A percentile compares a stretch with the other conserved stretches of the same genome.
phyloP scores from a whole-genome alignment of 179 eudicot genomes.

The Camellia oleifera region DNA sequence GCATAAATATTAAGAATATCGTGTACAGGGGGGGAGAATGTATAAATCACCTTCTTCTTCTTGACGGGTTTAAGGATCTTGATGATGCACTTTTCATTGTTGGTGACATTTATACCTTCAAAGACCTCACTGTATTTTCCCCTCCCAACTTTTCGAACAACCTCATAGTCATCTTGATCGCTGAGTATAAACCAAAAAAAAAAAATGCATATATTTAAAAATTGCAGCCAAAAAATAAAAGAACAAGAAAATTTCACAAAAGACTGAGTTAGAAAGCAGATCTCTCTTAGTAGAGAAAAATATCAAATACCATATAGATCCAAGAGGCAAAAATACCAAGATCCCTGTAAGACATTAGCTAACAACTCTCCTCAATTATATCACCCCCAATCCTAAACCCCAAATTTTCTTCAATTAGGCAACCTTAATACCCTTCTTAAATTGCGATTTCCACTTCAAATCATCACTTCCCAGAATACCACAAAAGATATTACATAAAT shows the following conservation, averaged over 20 bases:
- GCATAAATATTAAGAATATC: not conserved
- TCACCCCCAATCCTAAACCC: not conserved
- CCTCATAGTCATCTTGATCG: conserved; percentile 67
- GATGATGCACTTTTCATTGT: conserved; percentile 54
- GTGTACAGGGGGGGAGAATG: not conserved
- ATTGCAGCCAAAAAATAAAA: not conserved
- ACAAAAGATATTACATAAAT: too few relatives aligned
- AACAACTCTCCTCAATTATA: not conserved
- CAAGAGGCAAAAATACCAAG: not conserved
- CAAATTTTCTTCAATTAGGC: too few relatives aligned
- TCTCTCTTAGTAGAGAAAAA: not conserved
- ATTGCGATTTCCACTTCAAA: too few relatives aligned
- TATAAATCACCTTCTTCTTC: conserved; percentile 52
- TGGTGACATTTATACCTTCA: conserved; percentile 54
- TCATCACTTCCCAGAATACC: not conserved
- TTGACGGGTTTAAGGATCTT: conserved; percentile 74
- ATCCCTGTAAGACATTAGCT: not conserved
- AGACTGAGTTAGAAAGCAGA: not conserved
- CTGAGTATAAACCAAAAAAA: conserved; percentile 19
- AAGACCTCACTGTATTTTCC: conserved; percentile 73
- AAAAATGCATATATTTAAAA: not conserved
- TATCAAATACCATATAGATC: not conserved
- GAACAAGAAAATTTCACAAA: not conserved
- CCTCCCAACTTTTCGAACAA: conserved; percentile 66
- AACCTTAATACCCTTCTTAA: too few relatives aligned